Conservation (phyloP, 2,329 filamentous ascomycete species). For the Botrytis squamosa region DNA sequence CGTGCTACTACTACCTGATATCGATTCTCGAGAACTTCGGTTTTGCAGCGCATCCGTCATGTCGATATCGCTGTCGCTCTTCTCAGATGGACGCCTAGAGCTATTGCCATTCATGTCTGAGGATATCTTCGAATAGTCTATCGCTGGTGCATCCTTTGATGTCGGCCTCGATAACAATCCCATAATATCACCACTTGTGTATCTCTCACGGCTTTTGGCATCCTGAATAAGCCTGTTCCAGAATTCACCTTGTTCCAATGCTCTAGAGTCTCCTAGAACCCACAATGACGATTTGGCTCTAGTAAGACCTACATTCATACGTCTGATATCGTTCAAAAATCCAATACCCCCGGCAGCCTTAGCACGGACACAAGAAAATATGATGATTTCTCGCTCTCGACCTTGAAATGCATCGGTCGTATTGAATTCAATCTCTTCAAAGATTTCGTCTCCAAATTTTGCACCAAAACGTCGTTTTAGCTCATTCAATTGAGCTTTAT, state of each 20-base stretch:
- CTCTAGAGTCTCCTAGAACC: conserved; percentile 90
- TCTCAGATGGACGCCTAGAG: background rate
- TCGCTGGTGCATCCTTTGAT: conserved; percentile 26
- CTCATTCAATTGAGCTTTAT: conserved; percentile 87
- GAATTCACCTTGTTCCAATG: conserved; percentile 82
- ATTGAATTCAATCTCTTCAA: conserved; percentile 89
- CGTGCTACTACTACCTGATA: conserved; percentile 10
- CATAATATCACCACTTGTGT: conserved; percentile 67
- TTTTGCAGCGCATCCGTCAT: conserved; percentile 22
- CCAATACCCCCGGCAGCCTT: conserved; percentile 92
- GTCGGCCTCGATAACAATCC: conserved; percentile 52
- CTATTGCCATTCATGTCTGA: background rate
- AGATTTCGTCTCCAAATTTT: conserved; percentile 72
- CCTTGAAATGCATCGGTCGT: conserved; percentile 98
- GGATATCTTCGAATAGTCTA: background rate
- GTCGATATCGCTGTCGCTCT: conserved; percentile 26
- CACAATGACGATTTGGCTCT: conserved; percentile 95
- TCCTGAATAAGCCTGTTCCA: conserved; percentile 87
- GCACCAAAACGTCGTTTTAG: conserved; percentile 72
- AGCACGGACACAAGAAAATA: conserved; percentile 96
- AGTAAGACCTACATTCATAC: conserved; percentile 98
- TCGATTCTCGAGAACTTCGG: conserved; percentile 19
- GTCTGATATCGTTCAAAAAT: conserved; percentile 96
- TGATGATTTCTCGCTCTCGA: conserved; percentile 95
- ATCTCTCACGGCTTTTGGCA: conserved; percentile 69